These are phyloP conservation scores for Paramecium primaurelia DNA, from an alignment of 73 alveolate species.

Conservation along the genomic window DNA sequence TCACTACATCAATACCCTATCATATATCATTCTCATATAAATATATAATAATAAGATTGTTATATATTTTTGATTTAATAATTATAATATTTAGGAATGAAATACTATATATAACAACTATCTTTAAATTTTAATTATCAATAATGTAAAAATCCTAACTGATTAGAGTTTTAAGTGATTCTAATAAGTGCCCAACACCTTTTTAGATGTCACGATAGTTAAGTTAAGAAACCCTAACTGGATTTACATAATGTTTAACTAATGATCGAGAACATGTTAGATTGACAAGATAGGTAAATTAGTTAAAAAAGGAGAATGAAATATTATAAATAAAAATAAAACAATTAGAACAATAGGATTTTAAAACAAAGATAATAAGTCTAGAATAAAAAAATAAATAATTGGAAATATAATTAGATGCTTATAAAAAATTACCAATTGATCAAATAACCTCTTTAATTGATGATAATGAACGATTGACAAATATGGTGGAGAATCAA, in stretches of 20 bases:
- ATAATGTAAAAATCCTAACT: constrained; percentile 30
- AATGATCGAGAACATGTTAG: not conserved
- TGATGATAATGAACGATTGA: not conserved
- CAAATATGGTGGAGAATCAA: not conserved
- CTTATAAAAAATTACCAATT: not conserved
- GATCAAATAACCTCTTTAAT: not conserved
- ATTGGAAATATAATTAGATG: not conserved
- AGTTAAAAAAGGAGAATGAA: not conserved
- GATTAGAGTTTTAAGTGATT: constrained; percentile 24
- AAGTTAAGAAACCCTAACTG: not conserved
- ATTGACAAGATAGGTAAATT: not conserved
- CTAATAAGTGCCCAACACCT: constrained; percentile 52
- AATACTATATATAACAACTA: not conserved
- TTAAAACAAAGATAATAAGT: not conserved
- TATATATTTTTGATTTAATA: too few species aligned
- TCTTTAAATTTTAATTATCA: not conserved
- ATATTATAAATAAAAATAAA: not conserved
- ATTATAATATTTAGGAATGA: not conserved
- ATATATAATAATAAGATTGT: too few species aligned
- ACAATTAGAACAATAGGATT: not conserved
- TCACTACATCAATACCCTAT: not conserved
- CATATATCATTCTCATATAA: too few species aligned
- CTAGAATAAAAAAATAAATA: not conserved
- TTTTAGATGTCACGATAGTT: constrained; percentile 50
- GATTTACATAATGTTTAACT: not conserved